These are phyloP conservation scores for Quercus glauca DNA, from an alignment of 306 rosid species.

Conservation along the genomic window DNA sequence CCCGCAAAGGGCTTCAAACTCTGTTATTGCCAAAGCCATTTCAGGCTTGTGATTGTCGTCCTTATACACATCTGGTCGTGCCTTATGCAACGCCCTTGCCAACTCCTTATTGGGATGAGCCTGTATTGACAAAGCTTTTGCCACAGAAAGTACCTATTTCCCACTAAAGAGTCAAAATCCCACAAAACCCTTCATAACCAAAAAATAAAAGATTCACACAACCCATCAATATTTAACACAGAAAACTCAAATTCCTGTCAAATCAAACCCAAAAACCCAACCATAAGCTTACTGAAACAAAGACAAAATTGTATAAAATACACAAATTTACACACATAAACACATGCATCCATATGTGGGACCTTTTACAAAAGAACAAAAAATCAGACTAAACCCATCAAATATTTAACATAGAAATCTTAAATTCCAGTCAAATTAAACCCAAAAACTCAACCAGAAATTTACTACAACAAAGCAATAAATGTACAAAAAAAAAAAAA, in stretches of 20 bases:
- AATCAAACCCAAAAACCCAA: no score
- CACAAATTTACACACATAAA: no score
- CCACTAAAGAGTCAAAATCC: neutral
- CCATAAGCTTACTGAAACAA: no score
- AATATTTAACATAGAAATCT: neutral
- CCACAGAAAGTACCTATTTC: slow-evolving; percentile 80
- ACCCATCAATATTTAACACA: no score
- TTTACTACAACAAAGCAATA: neutral
- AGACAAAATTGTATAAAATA: no score
- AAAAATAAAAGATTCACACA: slow-evolving; percentile 8
- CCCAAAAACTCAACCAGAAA: neutral
- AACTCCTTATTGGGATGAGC: slow-evolving; percentile 95
- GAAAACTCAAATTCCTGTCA: no score
- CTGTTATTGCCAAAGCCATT: slow-evolving; percentile 84
- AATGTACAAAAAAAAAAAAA: no score
- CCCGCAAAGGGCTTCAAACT: slow-evolving; percentile 92
- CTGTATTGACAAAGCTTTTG: slow-evolving; percentile 87
- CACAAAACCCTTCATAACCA: neutral
- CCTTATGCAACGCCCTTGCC: slow-evolving; percentile 75
- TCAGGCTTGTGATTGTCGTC: slow-evolving; percentile 97
- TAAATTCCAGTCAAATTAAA: neutral
- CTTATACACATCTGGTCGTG: slow-evolving; percentile 65
- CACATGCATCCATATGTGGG: no score
- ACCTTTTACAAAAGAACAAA: neutral
- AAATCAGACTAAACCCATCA: neutral